Conservation (phyloP, 75 land plant species). For the Sequoiadendron giganteum region DNA sequence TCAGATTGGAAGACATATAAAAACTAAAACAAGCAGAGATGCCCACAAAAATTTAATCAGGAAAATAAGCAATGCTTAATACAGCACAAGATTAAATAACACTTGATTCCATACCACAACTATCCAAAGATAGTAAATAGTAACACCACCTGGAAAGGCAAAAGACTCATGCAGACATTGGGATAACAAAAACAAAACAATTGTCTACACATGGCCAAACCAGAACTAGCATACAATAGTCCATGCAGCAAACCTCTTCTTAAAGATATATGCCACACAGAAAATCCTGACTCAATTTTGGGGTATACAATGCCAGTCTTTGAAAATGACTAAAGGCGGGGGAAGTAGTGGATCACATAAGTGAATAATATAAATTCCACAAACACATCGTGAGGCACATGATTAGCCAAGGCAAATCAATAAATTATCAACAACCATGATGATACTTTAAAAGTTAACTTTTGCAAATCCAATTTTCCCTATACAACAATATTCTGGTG, state of each 20-base stretch:
- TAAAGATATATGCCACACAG: not conserved
- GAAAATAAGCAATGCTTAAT: not conserved
- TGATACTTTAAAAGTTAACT: not conserved
- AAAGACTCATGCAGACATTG: not conserved
- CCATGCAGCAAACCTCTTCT: not conserved
- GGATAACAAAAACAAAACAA: not conserved
- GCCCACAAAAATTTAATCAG: not conserved
- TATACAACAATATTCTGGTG: not conserved
- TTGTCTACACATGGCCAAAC: not conserved
- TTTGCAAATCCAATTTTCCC: not conserved
- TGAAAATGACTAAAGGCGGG: not conserved
- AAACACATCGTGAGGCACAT: not conserved
- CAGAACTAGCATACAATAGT: not conserved
- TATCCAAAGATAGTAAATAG: not conserved
- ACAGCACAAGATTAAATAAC: not conserved
- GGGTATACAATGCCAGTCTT: not conserved
- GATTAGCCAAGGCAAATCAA: not conserved
- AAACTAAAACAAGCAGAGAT: not conserved
- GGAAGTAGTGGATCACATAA: not conserved
- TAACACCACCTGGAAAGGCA: not conserved
- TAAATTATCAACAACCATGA: not conserved
- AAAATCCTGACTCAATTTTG: not conserved
- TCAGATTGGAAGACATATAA: not conserved
- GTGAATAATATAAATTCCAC: not conserved
- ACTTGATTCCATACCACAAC: not conserved